These are phyloP conservation scores for Daldinia childiae DNA, from an alignment of 495 filamentous ascomycete species.

Conservation along the genomic window DNA sequence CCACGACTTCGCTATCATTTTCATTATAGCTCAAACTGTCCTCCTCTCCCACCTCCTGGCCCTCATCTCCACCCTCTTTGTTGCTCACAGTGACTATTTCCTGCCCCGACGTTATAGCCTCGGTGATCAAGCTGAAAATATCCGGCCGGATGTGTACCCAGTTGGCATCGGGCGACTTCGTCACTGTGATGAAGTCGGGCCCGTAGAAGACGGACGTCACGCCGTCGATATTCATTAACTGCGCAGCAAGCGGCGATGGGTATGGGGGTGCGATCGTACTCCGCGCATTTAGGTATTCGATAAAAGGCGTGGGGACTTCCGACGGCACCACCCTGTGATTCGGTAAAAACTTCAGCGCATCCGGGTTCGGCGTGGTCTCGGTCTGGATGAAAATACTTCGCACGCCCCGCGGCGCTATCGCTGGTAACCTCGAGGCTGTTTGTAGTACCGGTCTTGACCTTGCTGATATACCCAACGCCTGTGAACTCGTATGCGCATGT, in stretches of 20 bases:
- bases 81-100: conserved; percentile 78
- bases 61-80: conserved; percentile 53
- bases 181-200: conserved; percentile 94
- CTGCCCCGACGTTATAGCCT: conserved; percentile 83
- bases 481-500: conserved; percentile 39
- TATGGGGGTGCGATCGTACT: conserved; percentile 88
- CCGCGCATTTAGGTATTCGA: conserved; percentile 90
- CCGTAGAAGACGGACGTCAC: conserved; percentile 96
- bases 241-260: conserved; percentile 90
- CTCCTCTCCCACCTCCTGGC: conserved; percentile 55
- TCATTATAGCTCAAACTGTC: conserved; percentile 83
- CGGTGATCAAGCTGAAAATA: conserved; percentile 92
- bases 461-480: conserved; percentile 41
- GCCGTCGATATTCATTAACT: conserved; percentile 90
- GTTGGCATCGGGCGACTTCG: conserved; percentile 83
- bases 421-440: conserved; percentile 23
- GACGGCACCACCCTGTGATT: conserved; percentile 83
- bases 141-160: conserved; percentile 97
- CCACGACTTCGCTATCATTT: conserved; percentile 89
- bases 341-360: conserved; percentile 94
- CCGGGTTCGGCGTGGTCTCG: conserved; percentile 87
- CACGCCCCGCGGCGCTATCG: conserved; percentile 50
- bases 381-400: conserved; percentile 98
- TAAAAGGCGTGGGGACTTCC: conserved; percentile 73
- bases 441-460: conserved; percentile 31